Evolutionary conservation across 1,139 yeast genomes (phyloP), one percentile per base, ranked within the genome.

Genomic region (Suhomyces guaymorum): DNA sequence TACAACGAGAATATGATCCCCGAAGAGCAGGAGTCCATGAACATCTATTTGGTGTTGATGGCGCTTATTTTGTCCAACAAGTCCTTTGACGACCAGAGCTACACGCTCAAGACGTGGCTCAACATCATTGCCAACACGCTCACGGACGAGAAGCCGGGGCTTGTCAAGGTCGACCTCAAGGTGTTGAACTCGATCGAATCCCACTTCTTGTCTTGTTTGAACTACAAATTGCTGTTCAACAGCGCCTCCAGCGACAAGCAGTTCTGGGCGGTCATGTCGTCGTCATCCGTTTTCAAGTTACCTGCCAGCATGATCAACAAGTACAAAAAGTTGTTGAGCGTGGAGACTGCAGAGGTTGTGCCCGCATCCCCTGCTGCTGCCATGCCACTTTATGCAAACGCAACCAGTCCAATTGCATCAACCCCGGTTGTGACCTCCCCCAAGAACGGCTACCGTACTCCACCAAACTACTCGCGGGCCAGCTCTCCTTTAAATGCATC

Each of bases 31-130:
- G 48, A 43, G 14, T 30, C 39, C 26, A 45, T 63, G 34, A 45
- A 51, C 5, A 55, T 55, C 24, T 61, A 65, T 43, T 35, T 61
- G 24, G 50, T 66, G 4, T 42, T 59, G 34, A 53, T 63, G 12
- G 57, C 75, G 14, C 55, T 74, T 30, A 59, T 75, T 35, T 52
- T 75, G 13, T 58, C 78, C 23, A 75, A 75, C 51, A 75, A 75
- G 50, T 57, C 70, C 11, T 63, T 57, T 39, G 77, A 75, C 49
- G 80, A 75, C 46, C 75, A 72, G 37, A 68, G 74, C 31, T 75
- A 73, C 43, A 73, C 79, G 1, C 57, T 73, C 43, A 73, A 73
- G 43, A 75, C 80, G 4, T 75, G 80, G 80, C 57, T 66, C 31
- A 47, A 44, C 32, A 49, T 55, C 24, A 46, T 48, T 33, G 30